These are phyloP conservation scores for Dothidotthia symphoricarpi DNA, from an alignment of 2,329 filamentous ascomycete species.

Conservation along the genomic window DNA sequence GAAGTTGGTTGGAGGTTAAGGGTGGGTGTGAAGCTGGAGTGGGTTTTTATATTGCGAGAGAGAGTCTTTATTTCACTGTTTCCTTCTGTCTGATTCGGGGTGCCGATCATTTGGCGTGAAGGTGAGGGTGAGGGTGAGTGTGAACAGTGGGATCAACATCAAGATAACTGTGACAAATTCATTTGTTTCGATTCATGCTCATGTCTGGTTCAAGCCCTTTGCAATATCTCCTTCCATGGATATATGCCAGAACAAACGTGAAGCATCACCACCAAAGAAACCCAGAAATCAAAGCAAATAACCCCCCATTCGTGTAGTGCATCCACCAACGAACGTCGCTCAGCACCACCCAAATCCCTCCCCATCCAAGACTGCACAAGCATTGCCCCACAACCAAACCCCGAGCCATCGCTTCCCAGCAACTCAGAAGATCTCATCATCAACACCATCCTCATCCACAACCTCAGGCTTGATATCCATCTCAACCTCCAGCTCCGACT, in stretches of 20 bases:
- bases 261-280: background rate
- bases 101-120: background rate
- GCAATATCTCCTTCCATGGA: too few relatives aligned
- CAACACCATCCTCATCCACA: background rate
- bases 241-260: too few relatives aligned
- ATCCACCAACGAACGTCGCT: too few relatives aligned
- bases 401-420: too few relatives aligned
- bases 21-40: background rate
- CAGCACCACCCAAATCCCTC: background rate
- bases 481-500: slow-evolving; percentile 3
- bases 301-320: too few relatives aligned
- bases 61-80: too few relatives aligned
- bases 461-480: slow-evolving; percentile 2
- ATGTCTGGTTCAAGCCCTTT: too few relatives aligned
- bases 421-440: too few relatives aligned
- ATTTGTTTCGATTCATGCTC: background rate
- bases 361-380: background rate
- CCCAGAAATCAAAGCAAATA: background rate
- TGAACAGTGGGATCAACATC: background rate
- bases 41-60: background rate
- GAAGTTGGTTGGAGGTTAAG: background rate
- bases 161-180: background rate
- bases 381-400: too few relatives aligned
- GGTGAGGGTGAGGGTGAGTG: background rate
- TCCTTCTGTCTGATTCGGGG: background rate